These are phyloP conservation scores for Pseudogymnoascus sp. DNA, from an alignment of 2,329 filamentous ascomycete species.

Conservation along the genomic window DNA sequence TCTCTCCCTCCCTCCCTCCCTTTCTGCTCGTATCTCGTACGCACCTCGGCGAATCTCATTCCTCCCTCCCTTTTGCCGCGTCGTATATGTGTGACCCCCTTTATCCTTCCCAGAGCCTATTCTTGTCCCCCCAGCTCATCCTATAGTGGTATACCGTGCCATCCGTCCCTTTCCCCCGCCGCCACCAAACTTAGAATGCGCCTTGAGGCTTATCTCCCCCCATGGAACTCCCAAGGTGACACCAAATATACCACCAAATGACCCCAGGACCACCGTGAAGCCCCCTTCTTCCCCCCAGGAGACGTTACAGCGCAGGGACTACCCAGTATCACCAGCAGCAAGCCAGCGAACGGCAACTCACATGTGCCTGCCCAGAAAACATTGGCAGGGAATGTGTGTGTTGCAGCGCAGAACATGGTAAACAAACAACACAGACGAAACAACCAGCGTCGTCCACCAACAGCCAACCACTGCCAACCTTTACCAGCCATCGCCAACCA, in stretches of 20 bases:
- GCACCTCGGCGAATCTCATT: not conserved
- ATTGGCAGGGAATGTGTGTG: not conserved
- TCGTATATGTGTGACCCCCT: not conserved
- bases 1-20: not conserved
- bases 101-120: not conserved
- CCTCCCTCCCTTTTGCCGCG: not conserved
- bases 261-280: not conserved
- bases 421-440: not conserved
- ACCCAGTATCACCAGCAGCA: not conserved
- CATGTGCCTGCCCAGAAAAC: constrained; percentile 3
- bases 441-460: not conserved
- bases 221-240: not conserved
- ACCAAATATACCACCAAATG: not conserved
- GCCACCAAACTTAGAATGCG: not conserved
- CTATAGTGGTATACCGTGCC: not conserved
- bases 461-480: not conserved
- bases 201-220: not conserved
- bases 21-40: not conserved
- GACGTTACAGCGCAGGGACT: not conserved
- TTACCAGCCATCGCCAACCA: not conserved
- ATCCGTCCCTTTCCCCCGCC: not conserved
- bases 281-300: not conserved
- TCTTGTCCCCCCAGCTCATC: not conserved
- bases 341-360: not conserved
- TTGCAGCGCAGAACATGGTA: too few species aligned